These are phyloP conservation scores for Acacia crassicarpa DNA, from an alignment of 306 rosid genomes.

Conservation along the genomic window DNA sequence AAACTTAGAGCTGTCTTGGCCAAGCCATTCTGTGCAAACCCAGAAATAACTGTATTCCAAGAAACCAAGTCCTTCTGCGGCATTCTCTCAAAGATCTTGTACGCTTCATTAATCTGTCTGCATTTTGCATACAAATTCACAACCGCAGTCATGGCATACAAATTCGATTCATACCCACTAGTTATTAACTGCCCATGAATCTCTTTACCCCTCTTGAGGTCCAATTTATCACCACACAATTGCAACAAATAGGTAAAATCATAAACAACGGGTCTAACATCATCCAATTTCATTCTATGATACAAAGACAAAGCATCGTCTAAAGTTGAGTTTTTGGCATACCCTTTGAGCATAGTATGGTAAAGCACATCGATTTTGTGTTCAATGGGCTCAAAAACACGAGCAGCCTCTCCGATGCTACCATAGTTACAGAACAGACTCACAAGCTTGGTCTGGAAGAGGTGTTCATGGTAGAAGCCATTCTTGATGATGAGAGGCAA, in stretches of 20 bases:
- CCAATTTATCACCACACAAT: conserved; percentile 63
- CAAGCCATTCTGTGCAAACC: conserved; percentile 77
- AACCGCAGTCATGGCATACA: conserved; percentile 85
- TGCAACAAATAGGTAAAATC: conserved; percentile 86
- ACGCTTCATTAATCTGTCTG: conserved; percentile 62
- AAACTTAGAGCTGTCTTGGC: conserved; percentile 55
- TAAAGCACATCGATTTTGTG: conserved; percentile 75
- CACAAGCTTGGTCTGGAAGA: conserved; percentile 84
- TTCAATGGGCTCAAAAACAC: conserved; percentile 65
- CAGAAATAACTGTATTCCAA: conserved; percentile 81
- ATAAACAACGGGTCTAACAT: conserved; percentile 72
- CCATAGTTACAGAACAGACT: conserved; percentile 77
- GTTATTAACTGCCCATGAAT: conserved; percentile 68
- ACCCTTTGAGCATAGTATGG: conserved; percentile 88
- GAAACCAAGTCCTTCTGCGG: conserved; percentile 76
- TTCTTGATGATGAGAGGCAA: conserved; percentile 67
- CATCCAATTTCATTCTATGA: conserved; percentile 60
- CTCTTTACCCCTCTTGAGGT: conserved; percentile 72
- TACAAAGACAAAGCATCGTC: conserved; percentile 51
- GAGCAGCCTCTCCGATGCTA: conserved; percentile 59
- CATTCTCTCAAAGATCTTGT: conserved; percentile 90
- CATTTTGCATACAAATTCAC: conserved; percentile 77
- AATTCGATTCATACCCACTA: conserved; percentile 63
- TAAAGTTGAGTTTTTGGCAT: conserved; percentile 61
- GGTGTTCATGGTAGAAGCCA: conserved; percentile 67